These are phyloP conservation scores for Lenwebbia sp. DNA, from an alignment of 345 rosid species.

Conservation along the genomic window DNA sequence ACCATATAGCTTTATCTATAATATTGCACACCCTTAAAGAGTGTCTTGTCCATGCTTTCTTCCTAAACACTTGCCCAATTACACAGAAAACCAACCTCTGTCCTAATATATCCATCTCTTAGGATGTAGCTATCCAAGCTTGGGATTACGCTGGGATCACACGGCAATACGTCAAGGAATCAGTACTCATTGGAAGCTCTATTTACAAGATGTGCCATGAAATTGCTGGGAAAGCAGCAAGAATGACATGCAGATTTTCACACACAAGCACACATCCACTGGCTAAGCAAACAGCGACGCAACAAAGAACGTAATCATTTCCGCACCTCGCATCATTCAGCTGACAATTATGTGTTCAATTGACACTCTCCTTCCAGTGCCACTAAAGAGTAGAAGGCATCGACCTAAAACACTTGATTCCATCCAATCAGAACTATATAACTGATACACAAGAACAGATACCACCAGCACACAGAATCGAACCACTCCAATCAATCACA, in stretches of 20 bases:
- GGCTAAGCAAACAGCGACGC: not conserved
- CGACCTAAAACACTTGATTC: not conserved
- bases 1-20: not conserved
- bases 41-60: not conserved
- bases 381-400: not conserved
- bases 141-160: not conserved
- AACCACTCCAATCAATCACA: not conserved
- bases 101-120: not conserved
- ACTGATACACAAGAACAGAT: not conserved
- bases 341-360: not conserved
- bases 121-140: not conserved
- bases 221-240: not conserved
- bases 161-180: not conserved
- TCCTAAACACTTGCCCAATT: not conserved
- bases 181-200: not conserved
- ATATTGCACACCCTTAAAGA: not conserved
- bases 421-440: not conserved
- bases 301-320: not conserved
- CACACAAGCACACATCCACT: not conserved
- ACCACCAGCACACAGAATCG: no score
- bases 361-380: not conserved
- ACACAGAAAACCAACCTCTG: not conserved
- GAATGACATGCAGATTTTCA: not conserved
- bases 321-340: not conserved
- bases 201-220: not conserved